Evolutionary conservation across 169 alveolate genomes (phyloP), one percentile per base, ranked within the genome.

Genomic region (Toxoplasma gondii): DNA sequence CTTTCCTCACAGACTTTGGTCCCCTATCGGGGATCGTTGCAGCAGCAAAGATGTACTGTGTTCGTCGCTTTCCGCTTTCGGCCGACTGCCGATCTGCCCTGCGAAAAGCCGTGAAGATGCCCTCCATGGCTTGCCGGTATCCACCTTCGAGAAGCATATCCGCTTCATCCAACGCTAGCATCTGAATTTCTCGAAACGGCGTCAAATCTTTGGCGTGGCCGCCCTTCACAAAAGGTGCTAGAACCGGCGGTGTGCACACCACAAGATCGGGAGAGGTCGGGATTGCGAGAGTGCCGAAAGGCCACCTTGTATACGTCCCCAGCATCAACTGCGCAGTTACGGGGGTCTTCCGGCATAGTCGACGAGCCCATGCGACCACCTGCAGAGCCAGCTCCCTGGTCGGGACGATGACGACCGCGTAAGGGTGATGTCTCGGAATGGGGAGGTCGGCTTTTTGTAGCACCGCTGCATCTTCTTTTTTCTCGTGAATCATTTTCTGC

Each of bases 61-160:
- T 91, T 19, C 69, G 94, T 36, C 64, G 45, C 64, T 17, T 38
- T 34, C 88, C 88, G 5, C 16, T 34, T 1, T 36, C 54, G 34
- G 78, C 45, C n/a, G 5, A 34, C 39, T 74, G 45, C 70, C 44
- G 49, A 53, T 91, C 94, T 29, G 94, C 88, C 58, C 54, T 82
- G 27, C 80, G 54, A 45, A 91, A 91, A 16, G n/a, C 69, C 88
- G 53, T 38, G 88, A 91, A 54, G 49, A 91, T n/a, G n/a, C 44
- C 67, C 53, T 43, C 74, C 67, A 54, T 91, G 1, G 27, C 4
- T 34, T 74, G 27, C 53, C 81, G 80, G 44, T 74, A 92, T 10
- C 94, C 94, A 1, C 94, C 94, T 31, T 92, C 91, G 5, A 92
- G 94, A 27, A 92, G 94, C 94, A 92, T 92, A 54, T 92, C 94